Evolutionary conservation across 1,139 yeast species (phyloP).

Genomic region (Magnusiomyces tetraspermus): DNA sequence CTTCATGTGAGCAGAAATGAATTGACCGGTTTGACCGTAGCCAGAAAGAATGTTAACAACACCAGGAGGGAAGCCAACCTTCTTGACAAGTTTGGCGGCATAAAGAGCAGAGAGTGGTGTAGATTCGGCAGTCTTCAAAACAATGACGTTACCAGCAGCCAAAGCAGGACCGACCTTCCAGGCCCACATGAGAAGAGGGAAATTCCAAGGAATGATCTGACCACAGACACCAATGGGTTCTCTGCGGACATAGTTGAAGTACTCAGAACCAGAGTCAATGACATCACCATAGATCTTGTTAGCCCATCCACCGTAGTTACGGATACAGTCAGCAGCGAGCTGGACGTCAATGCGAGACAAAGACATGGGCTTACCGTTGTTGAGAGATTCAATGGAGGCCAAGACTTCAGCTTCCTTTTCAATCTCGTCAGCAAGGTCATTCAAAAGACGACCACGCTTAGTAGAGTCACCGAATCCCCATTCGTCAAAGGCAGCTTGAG

Average conservation of each 20-base stretch:
- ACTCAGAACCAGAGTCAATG: constrained; percentile 53
- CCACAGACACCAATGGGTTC: constrained; percentile 81
- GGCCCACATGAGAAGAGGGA: constrained; percentile 74
- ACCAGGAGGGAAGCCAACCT: constrained; percentile 76
- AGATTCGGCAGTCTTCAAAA: constrained; percentile 72
- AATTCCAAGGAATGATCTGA: constrained; percentile 83
- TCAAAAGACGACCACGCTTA: constrained; percentile 48
- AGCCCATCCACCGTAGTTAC: constrained; percentile 78
- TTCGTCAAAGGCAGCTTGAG: constrained; percentile 39
- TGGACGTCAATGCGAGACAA: constrained; percentile 50
- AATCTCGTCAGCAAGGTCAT: constrained; percentile 56
- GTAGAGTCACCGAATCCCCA: constrained; percentile 43
- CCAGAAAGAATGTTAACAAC: constrained; percentile 70
- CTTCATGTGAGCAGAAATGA: constrained; percentile 57
- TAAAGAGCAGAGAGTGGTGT: constrained; percentile 64
- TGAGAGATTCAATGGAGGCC: constrained; percentile 68
- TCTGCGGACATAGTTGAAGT: constrained; percentile 49
- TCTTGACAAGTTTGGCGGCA: constrained; percentile 49
- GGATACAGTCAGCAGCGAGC: constrained; percentile 45
- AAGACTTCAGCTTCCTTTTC: constrained; percentile 51
- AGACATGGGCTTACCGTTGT: constrained; percentile 65
- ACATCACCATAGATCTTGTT: constrained; percentile 64
- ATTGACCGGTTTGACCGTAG: constrained; percentile 63
- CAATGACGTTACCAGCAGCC: constrained; percentile 73
- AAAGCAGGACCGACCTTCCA: constrained; percentile 85